Conservation (phyloP, 306 rosid genomes). For the Crotalaria pallida region DNA sequence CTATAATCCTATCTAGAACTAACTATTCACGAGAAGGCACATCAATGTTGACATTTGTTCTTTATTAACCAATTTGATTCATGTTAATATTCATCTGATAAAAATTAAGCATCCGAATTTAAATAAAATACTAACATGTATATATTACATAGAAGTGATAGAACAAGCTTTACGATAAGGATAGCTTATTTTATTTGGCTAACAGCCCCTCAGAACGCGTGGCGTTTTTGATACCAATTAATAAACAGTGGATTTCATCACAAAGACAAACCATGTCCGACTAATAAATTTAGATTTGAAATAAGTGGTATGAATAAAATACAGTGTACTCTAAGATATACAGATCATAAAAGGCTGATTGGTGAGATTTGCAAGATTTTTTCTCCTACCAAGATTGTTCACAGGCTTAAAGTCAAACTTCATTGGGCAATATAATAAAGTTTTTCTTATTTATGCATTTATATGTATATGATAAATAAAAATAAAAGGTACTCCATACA, state of each 20-base stretch:
- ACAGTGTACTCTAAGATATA: background rate
- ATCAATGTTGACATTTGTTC: background rate
- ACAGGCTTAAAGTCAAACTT: constrained; percentile 10
- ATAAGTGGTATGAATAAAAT: background rate
- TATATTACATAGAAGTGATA: too few species aligned
- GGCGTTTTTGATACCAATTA: background rate
- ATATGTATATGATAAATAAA: too few species aligned
- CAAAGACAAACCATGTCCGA: background rate
- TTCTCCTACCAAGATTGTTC: background rate
- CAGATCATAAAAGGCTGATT: constrained; percentile 15
- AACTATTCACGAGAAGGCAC: background rate
- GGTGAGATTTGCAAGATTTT: constrained; percentile 21
- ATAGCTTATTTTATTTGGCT: background rate
- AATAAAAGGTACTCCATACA: too few species aligned
- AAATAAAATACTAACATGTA: background rate
- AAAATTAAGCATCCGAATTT: background rate
- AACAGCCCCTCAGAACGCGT: background rate
- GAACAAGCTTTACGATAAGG: background rate
- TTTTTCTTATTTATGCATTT: too few species aligned
- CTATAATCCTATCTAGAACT: background rate
- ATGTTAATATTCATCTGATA: background rate
- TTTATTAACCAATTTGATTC: background rate
- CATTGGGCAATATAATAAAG: background rate
- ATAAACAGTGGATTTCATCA: background rate
- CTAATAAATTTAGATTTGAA: constrained; percentile 9